Conservation (phyloP, 78 protist genomes). For the Planoprotostelium fungivorum region DNA sequence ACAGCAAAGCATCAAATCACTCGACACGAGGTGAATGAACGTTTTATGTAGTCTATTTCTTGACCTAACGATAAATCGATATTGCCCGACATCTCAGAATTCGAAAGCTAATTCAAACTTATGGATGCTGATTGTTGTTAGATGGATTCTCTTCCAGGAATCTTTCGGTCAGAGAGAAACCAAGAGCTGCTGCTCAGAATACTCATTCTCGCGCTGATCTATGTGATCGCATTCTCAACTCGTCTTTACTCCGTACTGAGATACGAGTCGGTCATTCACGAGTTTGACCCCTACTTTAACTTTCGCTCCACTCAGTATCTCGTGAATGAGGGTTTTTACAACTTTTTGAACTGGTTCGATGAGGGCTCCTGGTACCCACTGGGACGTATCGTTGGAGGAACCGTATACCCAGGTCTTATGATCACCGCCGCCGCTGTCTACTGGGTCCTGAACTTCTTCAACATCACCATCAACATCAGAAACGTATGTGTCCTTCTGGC, state of each 20-base stretch:
- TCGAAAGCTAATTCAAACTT: too few species aligned
- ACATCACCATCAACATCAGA: slow-evolving; percentile 79
- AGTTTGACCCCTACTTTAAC: slow-evolving; percentile 91
- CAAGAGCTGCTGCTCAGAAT: slow-evolving; percentile 51
- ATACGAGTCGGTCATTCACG: slow-evolving; percentile 92
- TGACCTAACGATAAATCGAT: too few species aligned
- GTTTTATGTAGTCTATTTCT: too few species aligned
- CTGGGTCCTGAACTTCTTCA: slow-evolving; percentile 67
- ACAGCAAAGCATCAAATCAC: too few species aligned
- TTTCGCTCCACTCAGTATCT: slow-evolving; percentile 90
- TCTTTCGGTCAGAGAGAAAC: slow-evolving; percentile 23
- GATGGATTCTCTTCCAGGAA: background rate
- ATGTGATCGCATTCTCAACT: slow-evolving; percentile 79
- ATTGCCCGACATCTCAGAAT: too few species aligned
- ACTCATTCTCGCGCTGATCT: slow-evolving; percentile 55
- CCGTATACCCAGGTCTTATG: slow-evolving; percentile 98
- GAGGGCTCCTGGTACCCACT: slow-evolving; percentile 97
- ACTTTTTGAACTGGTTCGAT: slow-evolving; percentile 97
- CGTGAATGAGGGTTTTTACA: slow-evolving; percentile 80
- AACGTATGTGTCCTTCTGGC: slow-evolving; percentile 95
- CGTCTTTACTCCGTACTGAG: slow-evolving; percentile 93
- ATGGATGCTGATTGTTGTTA: too few species aligned
- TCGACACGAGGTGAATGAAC: too few species aligned
- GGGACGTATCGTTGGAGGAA: slow-evolving; percentile 97
- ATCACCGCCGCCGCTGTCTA: slow-evolving; percentile 84